These are phyloP conservation scores for Luffa aegyptiaca DNA, from an alignment of 306 rosid genomes.

Conservation along the genomic window DNA sequence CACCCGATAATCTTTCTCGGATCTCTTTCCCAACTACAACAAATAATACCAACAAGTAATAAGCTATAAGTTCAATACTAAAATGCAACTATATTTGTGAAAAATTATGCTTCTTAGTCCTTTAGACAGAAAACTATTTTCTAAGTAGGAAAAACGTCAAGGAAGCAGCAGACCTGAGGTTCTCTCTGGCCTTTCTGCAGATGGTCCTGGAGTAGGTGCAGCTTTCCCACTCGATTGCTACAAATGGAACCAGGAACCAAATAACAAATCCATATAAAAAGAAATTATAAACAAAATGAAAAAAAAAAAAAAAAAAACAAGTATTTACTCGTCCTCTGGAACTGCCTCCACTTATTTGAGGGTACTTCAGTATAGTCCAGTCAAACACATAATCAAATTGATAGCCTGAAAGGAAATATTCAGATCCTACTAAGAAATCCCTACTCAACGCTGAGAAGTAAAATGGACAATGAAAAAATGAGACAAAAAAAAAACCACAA, in stretches of 20 bases:
- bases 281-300: background rate
- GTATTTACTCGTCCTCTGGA: constrained; percentile 59
- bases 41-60: constrained; percentile 23
- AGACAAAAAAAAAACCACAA: background rate
- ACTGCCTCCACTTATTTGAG: constrained; percentile 42
- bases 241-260: constrained; percentile 24
- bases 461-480: background rate
- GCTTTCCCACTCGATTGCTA: constrained; percentile 70
- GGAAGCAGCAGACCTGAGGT: constrained; percentile 46
- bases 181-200: constrained; percentile 63
- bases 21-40: constrained; percentile 73
- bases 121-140: constrained; percentile 10
- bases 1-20: constrained; percentile 82
- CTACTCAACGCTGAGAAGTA: background rate
- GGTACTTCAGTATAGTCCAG: constrained; percentile 72
- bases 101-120: background rate
- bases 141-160: background rate
- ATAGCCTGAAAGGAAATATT: constrained; percentile 13
- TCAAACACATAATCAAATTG: constrained; percentile 61
- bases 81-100: background rate
- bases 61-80: background rate
- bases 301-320: background rate
- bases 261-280: constrained; percentile 12
- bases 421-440: constrained; percentile 11
- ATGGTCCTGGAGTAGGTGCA: constrained; percentile 45